These are phyloP conservation scores for Huntiella decipiens DNA, from an alignment of 2,329 filamentous ascomycete genomes.

Conservation along the genomic window DNA sequence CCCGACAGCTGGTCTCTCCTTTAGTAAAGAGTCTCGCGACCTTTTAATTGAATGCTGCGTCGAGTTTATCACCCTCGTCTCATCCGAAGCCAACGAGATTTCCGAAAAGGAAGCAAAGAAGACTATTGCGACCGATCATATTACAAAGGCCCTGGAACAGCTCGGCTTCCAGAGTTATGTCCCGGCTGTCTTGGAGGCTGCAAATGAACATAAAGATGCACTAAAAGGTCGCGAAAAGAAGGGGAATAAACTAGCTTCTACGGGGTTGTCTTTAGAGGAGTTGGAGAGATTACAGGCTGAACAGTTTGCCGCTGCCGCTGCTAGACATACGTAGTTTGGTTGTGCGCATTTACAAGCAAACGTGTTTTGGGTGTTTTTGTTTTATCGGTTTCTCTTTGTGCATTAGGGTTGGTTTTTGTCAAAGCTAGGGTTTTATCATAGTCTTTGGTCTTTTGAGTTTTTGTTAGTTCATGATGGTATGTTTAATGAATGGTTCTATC, in stretches of 20 bases:
- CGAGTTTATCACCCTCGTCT: conserved; percentile 95
- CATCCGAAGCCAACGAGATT: conserved; percentile 97
- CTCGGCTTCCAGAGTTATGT: conserved; percentile 90
- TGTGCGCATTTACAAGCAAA: no score
- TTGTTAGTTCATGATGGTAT: not conserved
- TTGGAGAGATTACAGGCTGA: conserved; percentile 77
- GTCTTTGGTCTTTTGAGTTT: not conserved
- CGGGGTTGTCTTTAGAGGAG: conserved; percentile 79
- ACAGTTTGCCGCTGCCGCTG: conserved; percentile 60
- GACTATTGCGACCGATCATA: conserved; percentile 95
- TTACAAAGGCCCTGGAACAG: conserved; percentile 82
- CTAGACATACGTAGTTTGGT: conserved; percentile 11
- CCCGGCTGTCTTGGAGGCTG: conserved; percentile 66
- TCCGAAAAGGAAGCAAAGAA: conserved; percentile 98
- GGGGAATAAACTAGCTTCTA: conserved; percentile 89
- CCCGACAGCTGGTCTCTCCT: conserved; percentile 54
- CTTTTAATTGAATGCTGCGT: conserved; percentile 96
- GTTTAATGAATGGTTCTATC: not conserved
- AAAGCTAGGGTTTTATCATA: not conserved
- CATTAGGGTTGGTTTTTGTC: not conserved
- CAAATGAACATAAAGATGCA: conserved; percentile 78
- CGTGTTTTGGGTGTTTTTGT: not conserved
- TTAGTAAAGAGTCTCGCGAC: conserved; percentile 88
- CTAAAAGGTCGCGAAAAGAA: conserved; percentile 94
- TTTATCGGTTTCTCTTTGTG: not conserved